Percentiles rank a stretch among this genome's conserved stretches.
Conservation (phyloP, 73 alveolate species). For the Paramecium bursaria region DNA sequence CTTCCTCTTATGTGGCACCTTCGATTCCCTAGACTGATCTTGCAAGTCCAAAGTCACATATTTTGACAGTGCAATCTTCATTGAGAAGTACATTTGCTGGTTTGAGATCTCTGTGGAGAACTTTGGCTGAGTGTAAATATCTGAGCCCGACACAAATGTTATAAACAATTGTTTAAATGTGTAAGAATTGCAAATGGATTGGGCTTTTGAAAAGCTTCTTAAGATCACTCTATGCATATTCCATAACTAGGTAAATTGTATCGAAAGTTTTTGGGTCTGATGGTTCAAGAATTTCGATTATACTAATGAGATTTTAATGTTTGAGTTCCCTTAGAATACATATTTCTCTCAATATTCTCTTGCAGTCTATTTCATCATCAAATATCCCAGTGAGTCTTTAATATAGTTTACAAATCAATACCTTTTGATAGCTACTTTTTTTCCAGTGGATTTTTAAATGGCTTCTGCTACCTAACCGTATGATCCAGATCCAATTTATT, state of each 20-base stretch:
- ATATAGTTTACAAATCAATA: background rate
- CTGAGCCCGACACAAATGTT: slow-evolving; percentile 87
- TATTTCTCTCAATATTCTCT: slow-evolving; percentile 90
- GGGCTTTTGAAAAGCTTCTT: slow-evolving; percentile 85
- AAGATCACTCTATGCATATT: slow-evolving; percentile 82
- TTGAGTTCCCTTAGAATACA: slow-evolving; percentile 76
- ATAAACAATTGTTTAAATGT: slow-evolving; percentile 84
- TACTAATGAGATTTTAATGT: slow-evolving; percentile 77
- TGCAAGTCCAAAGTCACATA: slow-evolving; percentile 95
- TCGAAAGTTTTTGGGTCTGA: slow-evolving; percentile 76
- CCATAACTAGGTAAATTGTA: slow-evolving; percentile 82
- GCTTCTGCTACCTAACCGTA: slow-evolving; percentile 95
- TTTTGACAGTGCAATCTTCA: slow-evolving; percentile 89
- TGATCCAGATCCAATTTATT: slow-evolving; percentile 92
- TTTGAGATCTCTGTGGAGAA: slow-evolving; percentile 93
- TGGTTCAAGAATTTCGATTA: slow-evolving; percentile 81
- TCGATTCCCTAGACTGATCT: slow-evolving; percentile 73
- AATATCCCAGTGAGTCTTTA: slow-evolving; percentile 77
- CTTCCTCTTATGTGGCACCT: slow-evolving; percentile 51
- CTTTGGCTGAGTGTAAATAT: slow-evolving; percentile 90
- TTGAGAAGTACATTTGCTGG: slow-evolving; percentile 94
- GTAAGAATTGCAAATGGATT: slow-evolving; percentile 76
- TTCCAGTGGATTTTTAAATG: slow-evolving; percentile 84
- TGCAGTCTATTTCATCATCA: slow-evolving; percentile 93
- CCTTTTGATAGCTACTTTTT: slow-evolving; percentile 78